Evolutionary conservation across 1,284 basidiomycete genomes (phyloP).

Genomic region (Pseudozyma tsukubaensis): DNA sequence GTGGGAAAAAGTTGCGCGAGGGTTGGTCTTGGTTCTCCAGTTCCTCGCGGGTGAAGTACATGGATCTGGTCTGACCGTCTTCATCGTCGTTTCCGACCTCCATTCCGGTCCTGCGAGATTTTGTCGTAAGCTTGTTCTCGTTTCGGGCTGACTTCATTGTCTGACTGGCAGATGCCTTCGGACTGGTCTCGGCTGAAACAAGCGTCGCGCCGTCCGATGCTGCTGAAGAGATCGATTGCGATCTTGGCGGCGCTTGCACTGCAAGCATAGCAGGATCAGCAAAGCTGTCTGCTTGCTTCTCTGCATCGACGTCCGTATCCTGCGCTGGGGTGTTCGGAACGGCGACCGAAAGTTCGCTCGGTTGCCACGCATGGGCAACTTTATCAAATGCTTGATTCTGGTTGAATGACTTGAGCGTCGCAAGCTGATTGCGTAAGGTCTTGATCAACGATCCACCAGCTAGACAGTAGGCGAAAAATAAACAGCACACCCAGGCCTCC

Average conservation of each 20-base stretch:
- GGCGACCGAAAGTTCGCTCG: slow-evolving; percentile 5
- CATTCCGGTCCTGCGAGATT: neutral
- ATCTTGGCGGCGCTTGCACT: slow-evolving; percentile 19
- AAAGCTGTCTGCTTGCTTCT: slow-evolving; percentile 13
- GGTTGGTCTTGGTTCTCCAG: slow-evolving; percentile 24
- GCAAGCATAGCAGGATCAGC: slow-evolving; percentile 6
- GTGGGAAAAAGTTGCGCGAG: slow-evolving; percentile 32
- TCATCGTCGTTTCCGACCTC: neutral
- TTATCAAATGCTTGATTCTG: slow-evolving; percentile 20
- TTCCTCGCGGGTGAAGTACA: slow-evolving; percentile 32
- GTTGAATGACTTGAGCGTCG: slow-evolving; percentile 24
- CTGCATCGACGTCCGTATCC: slow-evolving; percentile 14
- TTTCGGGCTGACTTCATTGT: neutral
- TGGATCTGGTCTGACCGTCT: slow-evolving; percentile 18
- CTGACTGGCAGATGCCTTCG: slow-evolving; percentile 14
- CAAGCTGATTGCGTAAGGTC: slow-evolving; percentile 24
- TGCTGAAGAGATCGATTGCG: slow-evolving; percentile 21
- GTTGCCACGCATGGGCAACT: neutral
- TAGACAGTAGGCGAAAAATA: slow-evolving; percentile 19
- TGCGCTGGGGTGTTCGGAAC: neutral
- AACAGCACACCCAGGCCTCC: slow-evolving; percentile 28
- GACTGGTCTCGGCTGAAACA: slow-evolving; percentile 5
- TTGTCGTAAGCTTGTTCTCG: neutral
- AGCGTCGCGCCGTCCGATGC: slow-evolving; percentile 27
- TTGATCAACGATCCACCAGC: slow-evolving; percentile 24